These are phyloP conservation scores for Mimosa bimucronata DNA, from an alignment of 306 rosid species.

Conservation along the genomic window DNA sequence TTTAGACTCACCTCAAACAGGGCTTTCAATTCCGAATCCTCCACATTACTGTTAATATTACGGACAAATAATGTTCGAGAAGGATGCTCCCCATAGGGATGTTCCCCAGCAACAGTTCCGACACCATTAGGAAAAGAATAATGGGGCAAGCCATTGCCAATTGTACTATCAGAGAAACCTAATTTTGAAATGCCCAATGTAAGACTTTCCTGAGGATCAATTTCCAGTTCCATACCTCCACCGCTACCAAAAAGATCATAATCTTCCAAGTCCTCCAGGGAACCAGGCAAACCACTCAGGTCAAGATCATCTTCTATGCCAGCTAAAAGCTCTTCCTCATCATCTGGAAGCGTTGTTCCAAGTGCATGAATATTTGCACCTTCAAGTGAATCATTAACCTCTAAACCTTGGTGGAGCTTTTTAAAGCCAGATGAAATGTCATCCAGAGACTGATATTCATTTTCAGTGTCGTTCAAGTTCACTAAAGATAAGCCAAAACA, in stretches of 20 bases:
- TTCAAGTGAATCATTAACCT: constrained; percentile 54
- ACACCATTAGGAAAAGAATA: constrained; percentile 67
- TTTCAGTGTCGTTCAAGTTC: constrained; percentile 60
- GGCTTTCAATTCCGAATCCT: constrained; percentile 79
- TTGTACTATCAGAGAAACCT: constrained; percentile 60
- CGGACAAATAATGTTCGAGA: constrained; percentile 93
- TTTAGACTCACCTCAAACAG: constrained; percentile 77
- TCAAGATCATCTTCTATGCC: constrained; percentile 84
- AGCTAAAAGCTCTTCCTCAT: constrained; percentile 78
- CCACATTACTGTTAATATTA: constrained; percentile 88
- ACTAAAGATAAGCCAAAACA: constrained; percentile 55
- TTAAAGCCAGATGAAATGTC: constrained; percentile 56
- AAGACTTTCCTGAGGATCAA: constrained; percentile 61
- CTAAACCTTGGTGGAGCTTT: constrained; percentile 50
- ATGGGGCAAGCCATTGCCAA: constrained; percentile 59
- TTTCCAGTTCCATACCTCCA: constrained; percentile 91
- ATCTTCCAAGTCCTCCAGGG: constrained; percentile 84
- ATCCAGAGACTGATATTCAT: constrained; percentile 52
- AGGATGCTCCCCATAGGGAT: constrained; percentile 96
- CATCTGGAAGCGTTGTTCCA: constrained; percentile 73
- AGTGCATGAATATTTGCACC: constrained; percentile 50
- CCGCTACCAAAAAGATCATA: constrained; percentile 81
- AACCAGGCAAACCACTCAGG: constrained; percentile 76
- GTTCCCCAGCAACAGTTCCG: constrained; percentile 90
- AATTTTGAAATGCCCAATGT: constrained; percentile 58